phyloP scores from a whole-genome alignment of 192 early-diverging fungal genomes.

The Coemansia sp. region DNA sequence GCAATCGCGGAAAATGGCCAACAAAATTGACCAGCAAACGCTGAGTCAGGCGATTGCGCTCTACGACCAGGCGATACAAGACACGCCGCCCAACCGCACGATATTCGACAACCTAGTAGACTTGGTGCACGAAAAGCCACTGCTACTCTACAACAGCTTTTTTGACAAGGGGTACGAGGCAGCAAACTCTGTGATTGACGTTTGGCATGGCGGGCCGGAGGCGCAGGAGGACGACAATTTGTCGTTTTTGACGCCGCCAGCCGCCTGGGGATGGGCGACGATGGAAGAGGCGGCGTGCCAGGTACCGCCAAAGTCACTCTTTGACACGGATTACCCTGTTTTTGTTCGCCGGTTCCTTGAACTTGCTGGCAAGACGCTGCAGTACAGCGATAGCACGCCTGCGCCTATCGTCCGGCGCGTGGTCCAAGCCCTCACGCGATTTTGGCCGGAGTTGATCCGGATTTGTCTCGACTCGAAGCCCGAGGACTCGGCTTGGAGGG shows the following conservation, averaged over 20 bases:
- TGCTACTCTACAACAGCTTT: conserved; percentile 28
- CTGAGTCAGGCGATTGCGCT: conserved; percentile 15
- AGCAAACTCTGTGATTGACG: conserved; percentile 22
- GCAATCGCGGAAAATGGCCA: conserved; percentile 1
- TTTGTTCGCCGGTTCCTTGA: conserved; percentile 29
- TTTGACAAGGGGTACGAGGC: conserved; percentile 46
- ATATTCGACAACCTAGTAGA: conserved; percentile 44
- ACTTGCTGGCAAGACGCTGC: conserved; percentile 25
- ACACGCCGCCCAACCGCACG: conserved; percentile 52
- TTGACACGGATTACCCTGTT: conserved; percentile 29
- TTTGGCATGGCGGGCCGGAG: conserved; percentile 13
- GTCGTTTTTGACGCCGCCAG: conserved; percentile 44
- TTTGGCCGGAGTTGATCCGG: conserved; percentile 36
- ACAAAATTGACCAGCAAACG: neutral
- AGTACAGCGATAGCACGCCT: conserved; percentile 33
- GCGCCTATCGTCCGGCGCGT: conserved; percentile 39
- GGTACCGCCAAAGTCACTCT: conserved; percentile 16
- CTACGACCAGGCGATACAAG: conserved; percentile 39
- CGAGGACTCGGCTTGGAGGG: conserved; percentile 13
- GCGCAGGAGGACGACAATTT: conserved; percentile 31
- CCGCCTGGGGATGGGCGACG: conserved; percentile 52
- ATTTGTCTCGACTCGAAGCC: conserved; percentile 10
- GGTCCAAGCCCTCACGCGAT: conserved; percentile 45
- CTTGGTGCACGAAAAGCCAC: conserved; percentile 33
- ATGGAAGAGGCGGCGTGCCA: conserved; percentile 48